A percentile compares a stretch with the other conserved stretches of the same genome.
These are phyloP conservation scores for Colletotrichum horii DNA, from an alignment of 2,329 filamentous ascomycete species.

Conservation along the genomic window DNA sequence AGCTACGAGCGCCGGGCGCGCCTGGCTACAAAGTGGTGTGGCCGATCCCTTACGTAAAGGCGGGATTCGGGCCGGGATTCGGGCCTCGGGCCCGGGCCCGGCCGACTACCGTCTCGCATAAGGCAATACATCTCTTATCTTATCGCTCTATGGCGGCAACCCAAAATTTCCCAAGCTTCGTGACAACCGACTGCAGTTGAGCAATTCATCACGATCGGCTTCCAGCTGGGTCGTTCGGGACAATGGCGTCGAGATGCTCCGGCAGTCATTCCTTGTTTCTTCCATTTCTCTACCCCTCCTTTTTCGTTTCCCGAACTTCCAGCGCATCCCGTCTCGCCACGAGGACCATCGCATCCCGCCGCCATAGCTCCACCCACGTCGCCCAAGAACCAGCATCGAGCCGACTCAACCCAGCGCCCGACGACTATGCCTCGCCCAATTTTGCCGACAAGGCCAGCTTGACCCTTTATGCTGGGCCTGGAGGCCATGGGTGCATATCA, in stretches of 20 bases:
- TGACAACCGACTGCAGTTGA: background rate
- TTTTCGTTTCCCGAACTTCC: conserved; percentile 37
- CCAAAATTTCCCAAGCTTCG: conserved; percentile 16
- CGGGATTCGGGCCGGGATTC: too few relatives aligned
- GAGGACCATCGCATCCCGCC: conserved; percentile 23
- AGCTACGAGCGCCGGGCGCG: too few relatives aligned
- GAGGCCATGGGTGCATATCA: conserved; percentile 92
- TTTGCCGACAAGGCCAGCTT: conserved; percentile 89
- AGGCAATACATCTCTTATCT: background rate
- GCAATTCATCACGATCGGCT: background rate
- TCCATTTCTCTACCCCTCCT: conserved; percentile 57
- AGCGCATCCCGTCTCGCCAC: conserved; percentile 27
- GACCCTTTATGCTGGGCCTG: conserved; percentile 77
- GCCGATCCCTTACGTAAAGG: too few relatives aligned
- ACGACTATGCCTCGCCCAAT: conserved; percentile 81
- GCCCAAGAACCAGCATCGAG: conserved; percentile 30
- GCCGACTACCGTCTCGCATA: too few relatives aligned
- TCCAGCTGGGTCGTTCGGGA: background rate
- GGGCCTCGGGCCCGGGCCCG: too few relatives aligned
- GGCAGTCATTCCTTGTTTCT: conserved; percentile 41
- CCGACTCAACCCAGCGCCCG: conserved; percentile 80
- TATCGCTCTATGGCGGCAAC: background rate
- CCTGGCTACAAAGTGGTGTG: too few relatives aligned
- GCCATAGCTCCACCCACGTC: conserved; percentile 22
- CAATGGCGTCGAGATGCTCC: conserved; percentile 48